These are phyloP conservation scores for Arabidopsis arenosa DNA, from an alignment of 345 rosid species.

Conservation along the genomic window DNA sequence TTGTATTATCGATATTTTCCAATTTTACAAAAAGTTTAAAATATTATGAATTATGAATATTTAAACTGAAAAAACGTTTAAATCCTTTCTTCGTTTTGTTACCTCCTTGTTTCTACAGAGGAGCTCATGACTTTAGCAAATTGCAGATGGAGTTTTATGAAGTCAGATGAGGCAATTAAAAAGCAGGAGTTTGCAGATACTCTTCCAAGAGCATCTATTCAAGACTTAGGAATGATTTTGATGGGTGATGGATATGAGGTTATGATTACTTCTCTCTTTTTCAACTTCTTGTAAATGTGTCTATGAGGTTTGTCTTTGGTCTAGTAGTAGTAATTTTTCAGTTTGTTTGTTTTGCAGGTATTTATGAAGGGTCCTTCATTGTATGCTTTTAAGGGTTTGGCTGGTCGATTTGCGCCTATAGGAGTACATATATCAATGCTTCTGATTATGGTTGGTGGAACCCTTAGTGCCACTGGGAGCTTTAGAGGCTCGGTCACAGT, in stretches of 20 bases:
- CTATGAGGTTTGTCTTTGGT: constrained; percentile 10
- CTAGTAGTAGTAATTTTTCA: neutral
- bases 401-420: constrained; percentile 87
- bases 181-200: constrained; percentile 83
- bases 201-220: constrained; percentile 70
- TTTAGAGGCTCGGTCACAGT: constrained; percentile 91
- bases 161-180: constrained; percentile 62
- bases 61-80: no score
- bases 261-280: neutral
- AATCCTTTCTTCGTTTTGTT: neutral
- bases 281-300: no score
- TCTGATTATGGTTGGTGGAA: constrained; percentile 90
- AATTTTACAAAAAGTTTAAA: no score
- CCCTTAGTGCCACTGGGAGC: constrained; percentile 85
- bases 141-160: constrained; percentile 79
- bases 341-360: constrained; percentile 55
- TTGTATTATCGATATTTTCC: no score
- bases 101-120: neutral
- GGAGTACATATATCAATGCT: constrained; percentile 93
- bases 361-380: constrained; percentile 86
- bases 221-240: constrained; percentile 76
- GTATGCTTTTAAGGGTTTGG: constrained; percentile 92
- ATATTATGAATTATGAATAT: no score
- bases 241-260: constrained; percentile 95
- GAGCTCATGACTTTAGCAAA: neutral